Evolutionary conservation across 768 basidiomycete genomes (phyloP).

Genomic region (Tricholoma saponaceum): DNA sequence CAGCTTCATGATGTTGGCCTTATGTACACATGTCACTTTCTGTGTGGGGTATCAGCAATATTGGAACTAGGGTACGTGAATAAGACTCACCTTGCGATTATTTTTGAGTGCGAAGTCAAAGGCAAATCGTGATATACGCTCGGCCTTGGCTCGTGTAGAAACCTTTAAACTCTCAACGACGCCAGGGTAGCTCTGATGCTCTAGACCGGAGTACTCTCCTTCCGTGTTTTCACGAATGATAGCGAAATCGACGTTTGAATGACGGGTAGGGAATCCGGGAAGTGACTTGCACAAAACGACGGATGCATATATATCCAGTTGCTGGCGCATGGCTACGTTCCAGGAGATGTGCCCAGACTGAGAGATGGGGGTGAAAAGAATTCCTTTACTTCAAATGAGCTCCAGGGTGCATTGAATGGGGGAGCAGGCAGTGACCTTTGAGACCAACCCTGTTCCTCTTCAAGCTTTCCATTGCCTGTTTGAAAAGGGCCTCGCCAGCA

Average conservation of each 20-base stretch:
- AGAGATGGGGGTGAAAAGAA: conserved; percentile 97
- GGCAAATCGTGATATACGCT: conserved; percentile 94
- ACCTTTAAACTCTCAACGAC: conserved; percentile 99
- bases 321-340: conserved; percentile 99
- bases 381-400: conserved; percentile 51
- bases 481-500: conserved; percentile 92
- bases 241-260: conserved; percentile 95
- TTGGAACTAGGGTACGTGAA: neutral
- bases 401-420: neutral
- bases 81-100: conserved; percentile 75
- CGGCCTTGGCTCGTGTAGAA: conserved; percentile 90
- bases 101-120: conserved; percentile 99
- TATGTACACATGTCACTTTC: conserved; percentile 99
- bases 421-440: conserved; percentile 64
- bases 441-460: conserved; percentile 97
- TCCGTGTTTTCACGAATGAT: conserved; percentile 99
- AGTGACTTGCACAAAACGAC: conserved; percentile 98
- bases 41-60: conserved; percentile 25
- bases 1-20: conserved; percentile 99
- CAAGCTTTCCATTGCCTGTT: conserved; percentile 96
- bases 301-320: conserved; percentile 98
- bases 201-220: conserved; percentile 98
- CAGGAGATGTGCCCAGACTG: conserved; percentile 96
- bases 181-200: conserved; percentile 97
- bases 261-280: conserved; percentile 93